phyloP scores from a whole-genome alignment of 2,329 filamentous ascomycete genomes.

The Talaromyces sp. region DNA sequence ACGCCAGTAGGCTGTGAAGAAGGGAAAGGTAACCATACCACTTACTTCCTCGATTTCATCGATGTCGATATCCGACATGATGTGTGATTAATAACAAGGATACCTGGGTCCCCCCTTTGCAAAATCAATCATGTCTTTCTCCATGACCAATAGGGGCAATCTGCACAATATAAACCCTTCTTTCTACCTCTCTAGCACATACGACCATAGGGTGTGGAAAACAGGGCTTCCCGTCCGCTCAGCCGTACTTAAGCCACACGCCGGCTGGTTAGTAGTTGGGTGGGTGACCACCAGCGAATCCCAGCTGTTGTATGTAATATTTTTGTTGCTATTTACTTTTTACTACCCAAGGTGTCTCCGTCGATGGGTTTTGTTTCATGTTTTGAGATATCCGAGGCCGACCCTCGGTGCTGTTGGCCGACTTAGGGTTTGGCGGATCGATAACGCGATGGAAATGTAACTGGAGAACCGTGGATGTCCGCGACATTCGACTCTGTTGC shows the following conservation, averaged over 20 bases:
- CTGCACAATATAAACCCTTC: neutral
- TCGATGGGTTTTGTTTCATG: neutral
- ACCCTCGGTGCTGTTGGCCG: no score
- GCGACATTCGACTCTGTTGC: no score
- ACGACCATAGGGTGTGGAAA: slow-evolving; percentile 16
- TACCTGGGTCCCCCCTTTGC: neutral
- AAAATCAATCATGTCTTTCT: no score
- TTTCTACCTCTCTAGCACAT: neutral
- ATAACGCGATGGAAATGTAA: no score
- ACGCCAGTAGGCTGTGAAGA: neutral
- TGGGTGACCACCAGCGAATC: slow-evolving; percentile 16
- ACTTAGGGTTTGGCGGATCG: no score
- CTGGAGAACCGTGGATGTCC: no score
- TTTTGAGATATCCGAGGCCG: no score
- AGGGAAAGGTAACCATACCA: no score
- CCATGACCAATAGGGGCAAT: neutral
- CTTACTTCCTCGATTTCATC: neutral
- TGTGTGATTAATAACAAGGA: neutral
- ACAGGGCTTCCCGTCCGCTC: slow-evolving; percentile 16
- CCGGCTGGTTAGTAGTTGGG: slow-evolving; percentile 15
- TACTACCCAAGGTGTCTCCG: no score
- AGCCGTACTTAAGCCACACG: slow-evolving; percentile 17
- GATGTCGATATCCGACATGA: neutral
- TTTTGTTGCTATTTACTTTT: neutral
- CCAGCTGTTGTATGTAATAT: slow-evolving; percentile 4